Percentiles rank a stretch among this genome's conserved stretches.
phyloP scores from a whole-genome alignment of 352 stramenopile genomes.

The Globisporangium nodosum region DNA sequence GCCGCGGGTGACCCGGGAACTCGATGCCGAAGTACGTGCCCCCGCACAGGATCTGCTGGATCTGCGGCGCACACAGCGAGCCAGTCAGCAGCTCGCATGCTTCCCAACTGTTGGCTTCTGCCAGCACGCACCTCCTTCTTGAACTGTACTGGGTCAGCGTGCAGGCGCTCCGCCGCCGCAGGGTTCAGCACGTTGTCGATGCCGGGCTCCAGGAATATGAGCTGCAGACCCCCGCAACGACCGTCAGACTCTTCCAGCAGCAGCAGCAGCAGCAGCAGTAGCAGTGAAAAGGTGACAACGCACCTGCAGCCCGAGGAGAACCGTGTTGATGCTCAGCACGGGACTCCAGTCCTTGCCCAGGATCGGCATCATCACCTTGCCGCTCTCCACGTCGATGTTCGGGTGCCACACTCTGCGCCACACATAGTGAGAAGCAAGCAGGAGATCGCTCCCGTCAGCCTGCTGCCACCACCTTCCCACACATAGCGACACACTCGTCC shows the following conservation, averaged over 20 bases:
- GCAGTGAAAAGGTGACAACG: neutral
- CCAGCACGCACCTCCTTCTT: conserved; percentile 27
- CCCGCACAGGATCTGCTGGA: conserved; percentile 60
- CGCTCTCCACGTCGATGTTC: conserved; percentile 69
- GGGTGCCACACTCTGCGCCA: conserved; percentile 73
- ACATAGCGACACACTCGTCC: neutral
- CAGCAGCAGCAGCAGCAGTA: too few species aligned
- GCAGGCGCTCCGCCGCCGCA: conserved; percentile 43
- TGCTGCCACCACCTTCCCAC: neutral
- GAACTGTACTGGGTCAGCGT: conserved; percentile 39
- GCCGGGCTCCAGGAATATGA: conserved; percentile 76
- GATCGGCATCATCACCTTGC: conserved; percentile 85
- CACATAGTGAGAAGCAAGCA: neutral
- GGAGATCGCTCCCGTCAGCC: conserved; percentile 1
- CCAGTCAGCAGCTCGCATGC: neutral
- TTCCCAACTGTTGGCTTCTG: neutral
- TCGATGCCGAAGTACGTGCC: conserved; percentile 57
- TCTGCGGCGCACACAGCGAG: conserved; percentile 6
- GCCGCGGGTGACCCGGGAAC: conserved; percentile 51
- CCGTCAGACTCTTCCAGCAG: neutral
- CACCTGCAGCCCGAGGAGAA: conserved; percentile 79
- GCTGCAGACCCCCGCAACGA: conserved; percentile 16
- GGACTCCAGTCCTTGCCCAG: conserved; percentile 80
- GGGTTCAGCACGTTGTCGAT: conserved; percentile 67
- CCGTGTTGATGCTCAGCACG: conserved; percentile 82